Evolutionary conservation across 2,329 filamentous ascomycete species (phyloP).

Genomic region (Phialemoniopsis sp.): DNA sequence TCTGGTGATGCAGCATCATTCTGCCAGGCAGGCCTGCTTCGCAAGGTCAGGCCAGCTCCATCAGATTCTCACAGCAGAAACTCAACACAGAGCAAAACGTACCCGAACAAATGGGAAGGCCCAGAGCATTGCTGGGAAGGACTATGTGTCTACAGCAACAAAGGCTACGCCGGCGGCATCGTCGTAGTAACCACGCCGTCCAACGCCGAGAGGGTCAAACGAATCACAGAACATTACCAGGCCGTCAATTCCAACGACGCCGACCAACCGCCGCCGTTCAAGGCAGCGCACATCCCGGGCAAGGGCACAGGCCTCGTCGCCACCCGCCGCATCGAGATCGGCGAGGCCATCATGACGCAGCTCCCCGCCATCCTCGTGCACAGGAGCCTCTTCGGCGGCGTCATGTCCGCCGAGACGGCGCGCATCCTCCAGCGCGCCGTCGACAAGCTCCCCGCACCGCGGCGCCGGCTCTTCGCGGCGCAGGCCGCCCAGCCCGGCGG

Average conservation of each 20-base stretch:
- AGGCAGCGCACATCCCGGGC: constrained; percentile 21
- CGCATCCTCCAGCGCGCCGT: constrained; percentile 18
- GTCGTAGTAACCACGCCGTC: too few relatives aligned
- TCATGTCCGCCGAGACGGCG: constrained; percentile 3
- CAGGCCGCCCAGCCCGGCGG: constrained; percentile 14
- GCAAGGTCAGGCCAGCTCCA: too few relatives aligned
- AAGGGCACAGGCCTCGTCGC: constrained; percentile 29
- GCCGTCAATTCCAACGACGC: background rate
- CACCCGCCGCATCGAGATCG: constrained; percentile 20
- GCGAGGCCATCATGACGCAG: constrained; percentile 27
- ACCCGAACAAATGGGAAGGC: too few relatives aligned
- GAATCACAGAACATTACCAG: too few relatives aligned
- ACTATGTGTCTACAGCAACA: too few relatives aligned
- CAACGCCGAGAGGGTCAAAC: too few relatives aligned
- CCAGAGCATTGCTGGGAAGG: too few relatives aligned
- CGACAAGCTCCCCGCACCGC: constrained; percentile 15
- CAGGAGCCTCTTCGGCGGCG: constrained; percentile 9
- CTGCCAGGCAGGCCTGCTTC: too few relatives aligned
- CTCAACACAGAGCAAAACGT: too few relatives aligned
- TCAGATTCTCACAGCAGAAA: too few relatives aligned
- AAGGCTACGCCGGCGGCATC: too few relatives aligned
- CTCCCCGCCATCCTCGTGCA: constrained; percentile 23
- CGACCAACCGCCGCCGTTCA: constrained; percentile 9
- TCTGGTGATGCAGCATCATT: too few relatives aligned
- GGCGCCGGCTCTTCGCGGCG: constrained; percentile 17